These are phyloP conservation scores for Fusarium sp. DNA, from an alignment of 2,329 filamentous ascomycete species.

Conservation along the genomic window DNA sequence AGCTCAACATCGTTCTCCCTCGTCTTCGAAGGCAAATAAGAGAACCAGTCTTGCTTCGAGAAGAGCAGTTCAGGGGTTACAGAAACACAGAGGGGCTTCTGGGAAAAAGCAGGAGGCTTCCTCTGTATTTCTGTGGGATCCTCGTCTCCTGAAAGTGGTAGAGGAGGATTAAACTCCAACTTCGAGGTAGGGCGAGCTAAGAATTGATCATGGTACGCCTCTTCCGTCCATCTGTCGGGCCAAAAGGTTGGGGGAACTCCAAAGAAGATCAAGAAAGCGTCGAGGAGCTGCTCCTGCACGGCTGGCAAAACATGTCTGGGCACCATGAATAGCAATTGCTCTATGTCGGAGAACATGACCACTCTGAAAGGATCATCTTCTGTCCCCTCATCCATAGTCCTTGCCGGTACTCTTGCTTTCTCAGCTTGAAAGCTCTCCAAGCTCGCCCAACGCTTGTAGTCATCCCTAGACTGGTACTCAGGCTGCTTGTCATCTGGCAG, in stretches of 20 bases:
- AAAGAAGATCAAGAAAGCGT: conserved; percentile 77
- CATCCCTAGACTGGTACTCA: conserved; percentile 52
- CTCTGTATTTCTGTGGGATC: conserved; percentile 38
- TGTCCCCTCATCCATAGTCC: conserved; percentile 77
- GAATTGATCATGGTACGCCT: conserved; percentile 49
- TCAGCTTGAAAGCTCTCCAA: conserved; percentile 64
- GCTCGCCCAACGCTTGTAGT: conserved; percentile 63
- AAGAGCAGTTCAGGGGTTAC: conserved; percentile 66
- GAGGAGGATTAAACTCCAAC: conserved; percentile 2
- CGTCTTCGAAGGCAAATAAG: conserved; percentile 49
- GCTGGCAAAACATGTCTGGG: conserved; percentile 51
- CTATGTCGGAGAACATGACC: conserved; percentile 81
- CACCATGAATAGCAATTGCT: conserved; percentile 68
- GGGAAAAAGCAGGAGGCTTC: conserved; percentile 47
- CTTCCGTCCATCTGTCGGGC: conserved; percentile 45
- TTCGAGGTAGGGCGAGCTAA: conserved; percentile 24
- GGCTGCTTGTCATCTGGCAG: conserved; percentile 18
- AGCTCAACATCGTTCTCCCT: conserved; percentile 48
- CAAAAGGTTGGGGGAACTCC: conserved; percentile 65
- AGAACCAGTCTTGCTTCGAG: conserved; percentile 58
- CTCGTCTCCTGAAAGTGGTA: conserved; percentile 5
- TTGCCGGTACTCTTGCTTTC: conserved; percentile 71
- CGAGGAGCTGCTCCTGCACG: conserved; percentile 64
- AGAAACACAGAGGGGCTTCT: conserved; percentile 45
- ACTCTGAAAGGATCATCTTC: conserved; percentile 87